Base-by-base conservation (phyloP, 2,329 filamentous ascomycete genomes). In the Penicillium sp. region DNA sequence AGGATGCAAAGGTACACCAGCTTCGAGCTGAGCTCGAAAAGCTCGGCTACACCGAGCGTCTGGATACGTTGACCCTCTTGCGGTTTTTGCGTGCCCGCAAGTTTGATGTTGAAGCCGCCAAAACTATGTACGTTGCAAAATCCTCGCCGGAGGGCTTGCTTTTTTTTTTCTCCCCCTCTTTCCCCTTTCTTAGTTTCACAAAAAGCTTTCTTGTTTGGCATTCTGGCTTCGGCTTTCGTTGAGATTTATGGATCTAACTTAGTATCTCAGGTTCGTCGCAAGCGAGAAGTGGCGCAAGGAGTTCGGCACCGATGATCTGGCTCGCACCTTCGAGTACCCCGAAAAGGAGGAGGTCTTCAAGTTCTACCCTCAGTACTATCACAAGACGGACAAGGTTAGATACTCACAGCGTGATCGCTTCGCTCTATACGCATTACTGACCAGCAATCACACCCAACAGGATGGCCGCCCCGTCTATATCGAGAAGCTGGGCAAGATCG, bases 361-460 rank as follows among this genome's bases (percentile, higher is more conserved):
- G 76, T 96, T 89, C 81, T 99, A 99, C 78, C 91, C 91, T 44
- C 94, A 99, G 78, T 99, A 94, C 81, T 99, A 99, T 80, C 94
- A 99, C 84, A 97, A 97, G 62, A 79, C 75, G 1, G 77, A 79
- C 61, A 79, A 77, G 74, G 82, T 83, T 71, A 18, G 70, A 59
- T 42, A 13, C 49, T 4, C 34, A 26, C 4, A 7, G 3, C 23
- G 7, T 11, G 14, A 9, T 7, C 8, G 7, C 8, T 13, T 34
- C 8, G 10, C n/a, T n/a, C 2, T 6, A 18, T 30, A n/a, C 35
- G 6, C 10, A 11, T 1, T 19, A 41, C 27, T 57, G 30, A 43
- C 30, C 10, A 19, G 9, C 1, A 9, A 4, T 9, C 9, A 14
- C 6, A 30, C 13, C 27, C 34, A 51, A 51, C 61, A 96, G 91